phyloP scores from a whole-genome alignment of 805 yeast species.

The Candida krabiensis region DNA sequence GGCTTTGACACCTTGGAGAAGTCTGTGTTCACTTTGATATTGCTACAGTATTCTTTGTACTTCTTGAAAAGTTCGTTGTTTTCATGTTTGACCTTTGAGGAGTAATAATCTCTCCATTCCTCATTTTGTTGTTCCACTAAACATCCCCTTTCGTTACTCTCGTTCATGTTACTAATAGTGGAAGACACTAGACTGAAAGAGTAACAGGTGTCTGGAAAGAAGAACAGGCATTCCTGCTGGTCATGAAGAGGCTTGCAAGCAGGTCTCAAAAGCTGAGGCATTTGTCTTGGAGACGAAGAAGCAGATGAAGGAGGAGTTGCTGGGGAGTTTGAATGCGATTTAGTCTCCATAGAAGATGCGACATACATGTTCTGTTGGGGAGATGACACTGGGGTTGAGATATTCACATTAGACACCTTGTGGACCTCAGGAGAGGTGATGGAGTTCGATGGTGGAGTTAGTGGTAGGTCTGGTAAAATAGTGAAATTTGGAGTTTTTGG shows the following conservation, averaged over 20 bases:
- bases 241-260: conserved; percentile 15
- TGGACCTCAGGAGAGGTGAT: conserved; percentile 18
- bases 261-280: conserved; percentile 20
- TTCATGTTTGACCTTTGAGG: conserved; percentile 40
- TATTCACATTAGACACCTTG: conserved; percentile 6
- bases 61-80: conserved; percentile 39
- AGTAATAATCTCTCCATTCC: conserved; percentile 45
- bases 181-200: conserved; percentile 29
- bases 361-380: conserved; percentile 6
- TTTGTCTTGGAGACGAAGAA: conserved; percentile 23
- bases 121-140: conserved; percentile 34
- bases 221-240: conserved; percentile 24
- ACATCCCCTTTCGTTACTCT: conserved; percentile 35
- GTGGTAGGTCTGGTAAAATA: conserved; percentile 21
- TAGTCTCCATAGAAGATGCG: conserved; percentile 1
- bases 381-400: conserved; percentile 19
- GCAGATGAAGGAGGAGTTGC: conserved; percentile 31
- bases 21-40: conserved; percentile 12
- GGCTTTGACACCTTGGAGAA: conserved; percentile 14
- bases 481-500: conserved; percentile 25
- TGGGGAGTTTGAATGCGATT: conserved; percentile 11
- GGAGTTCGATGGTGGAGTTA: conserved; percentile 26
- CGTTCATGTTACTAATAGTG: conserved; percentile 21
- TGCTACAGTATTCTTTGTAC: conserved; percentile 36
- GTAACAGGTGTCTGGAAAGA: conserved; percentile 39